phyloP scores from a whole-genome alignment of 257 asterid genomes.

The Solanum paucissectum region DNA sequence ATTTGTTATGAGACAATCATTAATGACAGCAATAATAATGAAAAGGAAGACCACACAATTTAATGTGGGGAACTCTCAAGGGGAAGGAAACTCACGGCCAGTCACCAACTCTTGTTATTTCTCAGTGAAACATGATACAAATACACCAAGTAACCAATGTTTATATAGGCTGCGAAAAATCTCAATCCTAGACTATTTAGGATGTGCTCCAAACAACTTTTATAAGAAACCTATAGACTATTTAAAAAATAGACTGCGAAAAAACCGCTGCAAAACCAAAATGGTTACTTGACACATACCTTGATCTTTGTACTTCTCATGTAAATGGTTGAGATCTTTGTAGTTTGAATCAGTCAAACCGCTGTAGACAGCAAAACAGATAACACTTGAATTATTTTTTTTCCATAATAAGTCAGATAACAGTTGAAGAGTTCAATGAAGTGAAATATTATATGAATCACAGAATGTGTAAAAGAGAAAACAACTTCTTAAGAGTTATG shows the following conservation, averaged over 20 bases:
- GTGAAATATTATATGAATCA: neutral
- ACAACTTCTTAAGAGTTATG: neutral
- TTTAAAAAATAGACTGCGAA: neutral
- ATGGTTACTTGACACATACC: constrained; percentile 24
- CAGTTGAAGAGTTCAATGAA: neutral
- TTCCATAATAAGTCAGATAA: neutral
- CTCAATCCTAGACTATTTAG: neutral
- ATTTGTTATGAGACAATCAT: neutral
- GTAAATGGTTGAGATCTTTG: constrained; percentile 55
- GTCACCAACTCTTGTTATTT: neutral
- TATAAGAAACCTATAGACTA: neutral
- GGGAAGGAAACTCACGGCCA: neutral
- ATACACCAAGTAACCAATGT: neutral
- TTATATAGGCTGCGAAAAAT: neutral
- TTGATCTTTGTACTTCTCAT: constrained; percentile 51
- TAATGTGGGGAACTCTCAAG: neutral
- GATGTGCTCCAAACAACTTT: neutral
- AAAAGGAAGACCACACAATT: neutral
- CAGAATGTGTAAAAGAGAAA: neutral
- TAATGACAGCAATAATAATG: neutral
- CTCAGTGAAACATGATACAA: neutral
- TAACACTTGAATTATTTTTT: neutral
- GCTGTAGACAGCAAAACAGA: constrained; percentile 22
- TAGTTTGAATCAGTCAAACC: constrained; percentile 91
- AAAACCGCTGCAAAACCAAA: neutral